phyloP scores from a whole-genome alignment of 805 yeast genomes.

The Candida glaebosa region DNA sequence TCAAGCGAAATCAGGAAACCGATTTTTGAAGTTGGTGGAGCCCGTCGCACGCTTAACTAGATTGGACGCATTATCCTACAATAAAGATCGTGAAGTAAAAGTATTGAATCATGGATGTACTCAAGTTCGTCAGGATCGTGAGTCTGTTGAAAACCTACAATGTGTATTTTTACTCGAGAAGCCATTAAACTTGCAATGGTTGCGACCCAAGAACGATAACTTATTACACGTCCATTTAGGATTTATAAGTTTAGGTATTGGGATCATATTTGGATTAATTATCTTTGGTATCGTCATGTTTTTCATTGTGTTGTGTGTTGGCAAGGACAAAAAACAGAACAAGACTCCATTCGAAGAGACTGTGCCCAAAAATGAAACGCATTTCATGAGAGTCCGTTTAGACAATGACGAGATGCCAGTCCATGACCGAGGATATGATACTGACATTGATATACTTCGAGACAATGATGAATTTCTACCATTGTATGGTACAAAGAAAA shows the following conservation, averaged over 20 bases:
- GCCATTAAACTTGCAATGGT: constrained; percentile 66
- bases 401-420: constrained; percentile 24
- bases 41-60: neutral
- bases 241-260: constrained; percentile 63
- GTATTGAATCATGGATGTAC: constrained; percentile 62
- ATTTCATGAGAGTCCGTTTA: constrained; percentile 36
- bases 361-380: constrained; percentile 18
- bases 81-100: constrained; percentile 53
- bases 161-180: constrained; percentile 67
- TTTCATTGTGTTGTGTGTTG: constrained; percentile 17
- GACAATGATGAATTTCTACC: constrained; percentile 33
- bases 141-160: constrained; percentile 21
- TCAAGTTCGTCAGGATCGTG: constrained; percentile 19
- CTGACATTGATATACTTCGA: constrained; percentile 35
- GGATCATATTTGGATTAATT: constrained; percentile 59
- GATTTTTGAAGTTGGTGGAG: constrained; percentile 30
- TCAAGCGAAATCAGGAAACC: constrained; percentile 22
- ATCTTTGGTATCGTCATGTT: constrained; percentile 24
- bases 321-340: constrained; percentile 7
- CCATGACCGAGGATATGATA: constrained; percentile 40
- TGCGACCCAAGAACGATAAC: constrained; percentile 39
- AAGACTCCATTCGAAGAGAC: constrained; percentile 12
- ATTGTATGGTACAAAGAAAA: constrained; percentile 14
- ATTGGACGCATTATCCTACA: constrained; percentile 28
- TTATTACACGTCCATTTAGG: constrained; percentile 61